phyloP scores from a whole-genome alignment of 2,329 filamentous ascomycete genomes.

The Lachnum nothofagi region DNA sequence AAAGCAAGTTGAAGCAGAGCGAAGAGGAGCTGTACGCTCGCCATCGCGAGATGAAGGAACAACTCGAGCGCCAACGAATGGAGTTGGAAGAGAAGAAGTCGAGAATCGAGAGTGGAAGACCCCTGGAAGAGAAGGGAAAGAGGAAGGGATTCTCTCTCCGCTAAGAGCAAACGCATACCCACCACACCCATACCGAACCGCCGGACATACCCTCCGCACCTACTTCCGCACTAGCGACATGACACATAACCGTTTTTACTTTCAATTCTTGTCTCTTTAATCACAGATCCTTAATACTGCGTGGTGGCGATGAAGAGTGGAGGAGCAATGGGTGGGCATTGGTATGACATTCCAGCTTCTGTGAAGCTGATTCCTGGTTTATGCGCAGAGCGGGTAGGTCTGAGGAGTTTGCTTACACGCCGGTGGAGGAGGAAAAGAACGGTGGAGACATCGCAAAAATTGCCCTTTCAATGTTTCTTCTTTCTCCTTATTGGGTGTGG shows the following conservation, averaged over 20 bases:
- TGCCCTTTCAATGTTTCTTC: conserved; percentile 19
- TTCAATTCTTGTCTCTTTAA: conserved; percentile 34
- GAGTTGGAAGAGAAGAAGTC: conserved; percentile 99
- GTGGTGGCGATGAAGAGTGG: conserved; percentile 19
- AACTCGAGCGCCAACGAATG: conserved; percentile 87
- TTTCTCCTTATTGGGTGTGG: conserved; percentile 11
- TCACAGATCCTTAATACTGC: conserved; percentile 32
- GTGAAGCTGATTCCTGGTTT: conserved; percentile 26
- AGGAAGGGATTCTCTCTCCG: conserved; percentile 99
- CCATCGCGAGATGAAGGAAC: conserved; percentile 99
- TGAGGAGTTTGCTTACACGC: conserved; percentile 25
- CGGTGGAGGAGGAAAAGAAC: conserved; percentile 18
- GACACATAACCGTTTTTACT: conserved; percentile 27
- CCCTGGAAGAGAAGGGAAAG: conserved; percentile 96
- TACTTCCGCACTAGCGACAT: conserved; percentile 21
- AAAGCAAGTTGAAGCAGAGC: conserved; percentile 98
- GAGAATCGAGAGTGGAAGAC: conserved; percentile 89
- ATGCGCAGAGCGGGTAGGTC: conserved; percentile 20
- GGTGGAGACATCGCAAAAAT: conserved; percentile 24
- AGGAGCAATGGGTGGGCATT: conserved; percentile 23
- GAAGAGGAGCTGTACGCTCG: conserved; percentile 97
- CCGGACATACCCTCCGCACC: conserved; percentile 22
- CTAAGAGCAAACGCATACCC: conserved; percentile 48
- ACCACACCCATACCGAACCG: conserved; percentile 3
- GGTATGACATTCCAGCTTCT: conserved; percentile 29